Evolutionary conservation across 2,329 filamentous ascomycete species (phyloP), one percentile per base, ranked within the genome.

Genomic region (Aspergillus pseudoviridinutans): DNA sequence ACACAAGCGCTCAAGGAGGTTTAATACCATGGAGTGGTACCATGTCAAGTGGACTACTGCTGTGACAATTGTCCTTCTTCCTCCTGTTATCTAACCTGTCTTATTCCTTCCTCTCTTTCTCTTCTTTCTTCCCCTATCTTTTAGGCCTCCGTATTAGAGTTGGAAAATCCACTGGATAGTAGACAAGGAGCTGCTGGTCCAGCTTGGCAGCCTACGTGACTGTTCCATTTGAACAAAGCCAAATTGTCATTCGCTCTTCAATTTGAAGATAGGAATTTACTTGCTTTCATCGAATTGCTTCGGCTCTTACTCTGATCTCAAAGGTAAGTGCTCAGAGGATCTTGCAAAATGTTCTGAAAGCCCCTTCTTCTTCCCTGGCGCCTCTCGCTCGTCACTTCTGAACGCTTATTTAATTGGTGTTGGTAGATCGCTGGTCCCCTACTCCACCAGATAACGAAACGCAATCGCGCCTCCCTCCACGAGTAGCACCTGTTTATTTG

Each of bases 331-430:
- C 9, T 8, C 20, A 12, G 42, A 17, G 6, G 14, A 54, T 59
- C 62, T 59, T 58, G 59, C 61, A 64, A 56, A 51, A 55, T 58
- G 53, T 54, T 58, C 53, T 41, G 49, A 61, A 53, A 49, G 49
- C 59, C 60, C 54, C 54, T 57, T 56, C 47, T 51, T 59, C 12
- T 24, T 17, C 44, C 12, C 12, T 25, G 22, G 44, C 24, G 20
- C 44, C 24, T 17, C 53, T 49, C 54, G 55, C 46, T 54, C 42
- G 29, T 50, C 55, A 54, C 61, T 62, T 50, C 54, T 61, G 60
- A 63, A 64, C 61, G 62, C 58, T 57, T 54, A 51, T 60, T 55
- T 66, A 64, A 65, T 65, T 65, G 62, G 62, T 61, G 51, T 61
- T 57, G 60, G 64, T 63, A 65, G 64, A 66, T 66, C 63, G 58